Evolutionary conservation across 2,329 filamentous ascomycete genomes (phyloP).

Genomic region (Botryotinia calthae): DNA sequence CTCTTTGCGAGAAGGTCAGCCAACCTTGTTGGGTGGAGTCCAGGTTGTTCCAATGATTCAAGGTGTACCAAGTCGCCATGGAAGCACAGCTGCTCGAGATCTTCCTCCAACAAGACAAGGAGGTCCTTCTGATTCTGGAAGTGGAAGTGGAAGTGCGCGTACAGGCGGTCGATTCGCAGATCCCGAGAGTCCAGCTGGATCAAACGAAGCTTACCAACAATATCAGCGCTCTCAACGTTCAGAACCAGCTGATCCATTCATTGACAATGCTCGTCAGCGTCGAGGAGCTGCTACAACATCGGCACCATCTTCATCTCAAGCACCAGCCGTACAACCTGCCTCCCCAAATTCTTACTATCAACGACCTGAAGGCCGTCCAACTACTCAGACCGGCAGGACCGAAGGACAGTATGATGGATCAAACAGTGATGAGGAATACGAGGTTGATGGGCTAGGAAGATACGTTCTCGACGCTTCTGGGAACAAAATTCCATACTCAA

Average conservation of each 20-base stretch:
- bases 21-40: slow-evolving; percentile 86
- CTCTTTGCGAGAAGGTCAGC: slow-evolving; percentile 82
- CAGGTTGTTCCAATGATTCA: slow-evolving; percentile 93
- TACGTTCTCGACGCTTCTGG: slow-evolving; percentile 61
- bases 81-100: slow-evolving; percentile 43
- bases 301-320: slow-evolving; percentile 35
- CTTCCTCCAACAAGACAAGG: slow-evolving; percentile 47
- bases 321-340: slow-evolving; percentile 46
- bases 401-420: slow-evolving; percentile 44
- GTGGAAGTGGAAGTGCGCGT: slow-evolving; percentile 24
- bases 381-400: slow-evolving; percentile 16
- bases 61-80: slow-evolving; percentile 57
- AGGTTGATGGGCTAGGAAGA: slow-evolving; percentile 59
- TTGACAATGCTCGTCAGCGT: slow-evolving; percentile 43
- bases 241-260: slow-evolving; percentile 64
- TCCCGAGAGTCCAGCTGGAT: slow-evolving; percentile 22
- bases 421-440: slow-evolving; percentile 71
- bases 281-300: slow-evolving; percentile 27
- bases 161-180: slow-evolving; percentile 27
- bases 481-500: slow-evolving; percentile 52
- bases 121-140: slow-evolving; percentile 41
- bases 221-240: slow-evolving; percentile 42
- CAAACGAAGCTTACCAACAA: slow-evolving; percentile 33
- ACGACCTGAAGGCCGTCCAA: slow-evolving; percentile 41
- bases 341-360: slow-evolving; percentile 45